Evolutionary conservation across 2,329 filamentous ascomycete genomes (phyloP).

Genomic region (Sporothrix phasma): DNA sequence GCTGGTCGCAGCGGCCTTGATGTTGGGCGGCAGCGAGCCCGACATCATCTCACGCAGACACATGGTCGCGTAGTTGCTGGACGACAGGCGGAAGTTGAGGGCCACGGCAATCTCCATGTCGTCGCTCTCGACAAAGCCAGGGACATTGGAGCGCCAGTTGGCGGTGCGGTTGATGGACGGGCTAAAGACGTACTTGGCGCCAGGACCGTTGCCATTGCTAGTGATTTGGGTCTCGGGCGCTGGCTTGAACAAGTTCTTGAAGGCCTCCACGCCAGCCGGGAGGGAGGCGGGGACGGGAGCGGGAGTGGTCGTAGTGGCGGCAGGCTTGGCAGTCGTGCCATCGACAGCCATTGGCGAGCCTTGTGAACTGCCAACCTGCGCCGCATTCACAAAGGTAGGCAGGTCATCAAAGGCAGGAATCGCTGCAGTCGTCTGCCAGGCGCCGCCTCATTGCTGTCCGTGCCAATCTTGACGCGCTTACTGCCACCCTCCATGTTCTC

Average conservation of each 20-base stretch:
- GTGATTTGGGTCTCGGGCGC: neutral
- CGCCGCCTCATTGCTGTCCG: neutral
- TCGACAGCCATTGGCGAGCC: constrained; percentile 6
- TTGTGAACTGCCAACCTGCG: neutral
- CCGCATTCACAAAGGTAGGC: neutral
- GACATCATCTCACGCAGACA: constrained; percentile 29
- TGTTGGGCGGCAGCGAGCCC: neutral
- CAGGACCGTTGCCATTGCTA: neutral
- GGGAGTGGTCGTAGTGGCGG: neutral
- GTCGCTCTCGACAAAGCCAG: constrained; percentile 14
- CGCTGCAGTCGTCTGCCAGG: too few species aligned
- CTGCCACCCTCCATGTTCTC: constrained; percentile 31
- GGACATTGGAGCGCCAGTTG: constrained; percentile 14
- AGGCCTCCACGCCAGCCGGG: neutral
- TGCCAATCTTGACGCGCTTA: constrained; percentile 33
- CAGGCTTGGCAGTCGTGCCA: neutral
- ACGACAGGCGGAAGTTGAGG: constrained; percentile 29
- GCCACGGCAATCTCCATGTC: constrained; percentile 28
- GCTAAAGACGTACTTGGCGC: neutral
- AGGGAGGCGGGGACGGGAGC: neutral
- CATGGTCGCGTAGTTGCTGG: constrained; percentile 31
- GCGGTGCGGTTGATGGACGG: constrained; percentile 17
- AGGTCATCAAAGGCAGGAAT: neutral
- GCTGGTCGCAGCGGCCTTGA: neutral
- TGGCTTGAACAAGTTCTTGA: constrained; percentile 17